Percentiles rank a stretch among this genome's conserved stretches.
Evolutionary conservation across 73 alveolate species (phyloP).

Genomic region (Breviolum minutum): DNA sequence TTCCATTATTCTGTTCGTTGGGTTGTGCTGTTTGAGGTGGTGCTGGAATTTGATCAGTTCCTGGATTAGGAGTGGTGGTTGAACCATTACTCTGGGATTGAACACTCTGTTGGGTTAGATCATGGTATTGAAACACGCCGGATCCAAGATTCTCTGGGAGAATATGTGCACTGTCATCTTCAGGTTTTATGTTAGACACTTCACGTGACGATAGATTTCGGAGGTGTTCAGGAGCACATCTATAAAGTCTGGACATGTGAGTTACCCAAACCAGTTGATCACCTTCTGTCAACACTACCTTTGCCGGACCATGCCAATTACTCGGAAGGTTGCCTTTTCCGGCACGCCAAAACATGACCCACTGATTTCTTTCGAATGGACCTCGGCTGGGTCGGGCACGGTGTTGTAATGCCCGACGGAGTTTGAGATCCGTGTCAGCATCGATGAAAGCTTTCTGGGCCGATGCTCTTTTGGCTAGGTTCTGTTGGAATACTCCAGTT

Average conservation of each 20-base stretch:
- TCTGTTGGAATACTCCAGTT: neutral
- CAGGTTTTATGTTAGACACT: too few relatives aligned
- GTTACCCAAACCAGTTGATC: neutral
- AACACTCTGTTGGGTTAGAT: neutral
- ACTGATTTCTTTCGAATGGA: neutral
- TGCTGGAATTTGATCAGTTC: neutral
- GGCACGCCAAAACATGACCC: constrained; percentile 4
- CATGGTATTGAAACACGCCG: neutral
- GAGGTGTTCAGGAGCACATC: constrained; percentile 16
- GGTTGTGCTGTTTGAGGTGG: too few relatives aligned
- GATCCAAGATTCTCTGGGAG: too few relatives aligned
- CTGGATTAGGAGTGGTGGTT: too few relatives aligned
- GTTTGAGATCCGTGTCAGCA: neutral
- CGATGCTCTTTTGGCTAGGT: neutral
- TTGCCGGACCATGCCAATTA: neutral
- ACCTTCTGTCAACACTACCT: neutral
- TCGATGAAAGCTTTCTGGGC: neutral
- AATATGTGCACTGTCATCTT: too few relatives aligned
- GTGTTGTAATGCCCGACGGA: neutral
- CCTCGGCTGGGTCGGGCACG: neutral
- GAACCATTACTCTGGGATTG: too few relatives aligned
- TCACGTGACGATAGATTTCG: neutral
- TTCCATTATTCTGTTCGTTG: too few relatives aligned
- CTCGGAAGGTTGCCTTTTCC: neutral
- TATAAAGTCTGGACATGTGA: neutral